Evolutionary conservation across 2,329 filamentous ascomycete genomes (phyloP).

Genomic region (Penicillium aurantiogriseum): DNA sequence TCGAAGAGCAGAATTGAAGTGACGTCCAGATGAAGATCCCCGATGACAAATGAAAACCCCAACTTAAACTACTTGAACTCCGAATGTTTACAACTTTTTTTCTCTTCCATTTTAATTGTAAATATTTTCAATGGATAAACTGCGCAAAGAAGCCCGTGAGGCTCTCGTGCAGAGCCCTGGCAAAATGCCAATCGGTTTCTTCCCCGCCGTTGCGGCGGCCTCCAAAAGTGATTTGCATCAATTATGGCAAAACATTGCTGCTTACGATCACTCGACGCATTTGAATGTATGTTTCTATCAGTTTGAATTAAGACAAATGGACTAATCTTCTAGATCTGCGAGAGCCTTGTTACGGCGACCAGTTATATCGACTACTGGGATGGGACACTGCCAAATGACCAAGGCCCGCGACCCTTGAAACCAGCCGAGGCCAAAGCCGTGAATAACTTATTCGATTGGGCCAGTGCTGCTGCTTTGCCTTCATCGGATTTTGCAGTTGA

Average conservation of each 20-base stretch:
- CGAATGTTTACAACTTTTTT: constrained; percentile 1
- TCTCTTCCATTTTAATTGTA: not conserved
- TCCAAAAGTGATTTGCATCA: constrained; percentile 17
- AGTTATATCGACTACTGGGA: constrained; percentile 24
- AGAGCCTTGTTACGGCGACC: constrained; percentile 32
- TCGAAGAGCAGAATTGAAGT: constrained; percentile 53
- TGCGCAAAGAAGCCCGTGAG: constrained; percentile 30
- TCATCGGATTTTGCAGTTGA: constrained; percentile 31
- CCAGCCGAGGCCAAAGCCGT: constrained; percentile 25
- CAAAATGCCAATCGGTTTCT: constrained; percentile 9
- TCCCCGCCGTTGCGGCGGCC: constrained; percentile 4
- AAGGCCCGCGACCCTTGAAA: constrained; percentile 15
- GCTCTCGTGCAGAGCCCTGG: constrained; percentile 18
- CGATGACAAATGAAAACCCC: constrained; percentile 10
- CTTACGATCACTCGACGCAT: constrained; percentile 19
- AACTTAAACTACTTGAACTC: constrained; percentile 3
- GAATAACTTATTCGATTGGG: constrained; percentile 35
- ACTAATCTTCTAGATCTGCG: constrained; percentile 27
- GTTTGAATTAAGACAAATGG: not conserved
- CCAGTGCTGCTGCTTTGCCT: constrained; percentile 31
- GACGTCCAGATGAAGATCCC: constrained; percentile 23
- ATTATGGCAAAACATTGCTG: constrained; percentile 35
- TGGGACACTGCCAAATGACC: constrained; percentile 14
- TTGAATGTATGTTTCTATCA: constrained; percentile 22
- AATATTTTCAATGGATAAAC: constrained; percentile 25